Evolutionary conservation across 176 grass and related monocot genomes (phyloP).

Genomic region (Lolium rigidum): DNA sequence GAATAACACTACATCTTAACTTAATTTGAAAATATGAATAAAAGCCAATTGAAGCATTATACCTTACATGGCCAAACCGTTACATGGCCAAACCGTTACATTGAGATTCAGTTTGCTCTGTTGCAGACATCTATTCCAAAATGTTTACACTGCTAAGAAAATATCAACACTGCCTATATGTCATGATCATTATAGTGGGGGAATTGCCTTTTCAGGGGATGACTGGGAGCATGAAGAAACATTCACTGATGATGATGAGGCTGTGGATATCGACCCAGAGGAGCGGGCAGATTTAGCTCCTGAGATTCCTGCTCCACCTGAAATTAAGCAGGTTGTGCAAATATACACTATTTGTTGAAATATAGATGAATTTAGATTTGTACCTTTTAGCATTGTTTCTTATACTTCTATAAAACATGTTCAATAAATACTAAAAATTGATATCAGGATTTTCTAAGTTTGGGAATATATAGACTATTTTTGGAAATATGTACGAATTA

Average conservation of each 20-base stretch:
- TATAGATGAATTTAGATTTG: neutral
- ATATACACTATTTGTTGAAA: neutral
- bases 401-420: neutral
- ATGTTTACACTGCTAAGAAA: conserved; percentile 16
- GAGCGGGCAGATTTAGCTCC: conserved; percentile 96
- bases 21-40: neutral
- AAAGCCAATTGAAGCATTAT: conserved; percentile 2
- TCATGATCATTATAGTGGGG: conserved; percentile 18
- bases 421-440: conserved; percentile 4
- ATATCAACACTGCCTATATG: conserved; percentile 22
- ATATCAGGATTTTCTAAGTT: neutral
- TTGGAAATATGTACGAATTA: neutral
- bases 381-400: conserved; percentile 14
- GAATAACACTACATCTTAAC: neutral
- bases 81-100: neutral
- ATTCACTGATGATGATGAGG: conserved; percentile 98
- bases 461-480: conserved; percentile 5
- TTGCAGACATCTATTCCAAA: conserved; percentile 28
- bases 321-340: conserved; percentile 92
- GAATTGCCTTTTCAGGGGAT: conserved; percentile 68
- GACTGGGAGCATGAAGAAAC: conserved; percentile 99
- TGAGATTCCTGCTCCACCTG: conserved; percentile 95
- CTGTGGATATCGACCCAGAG: conserved; percentile 88
- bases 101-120: conserved; percentile 28
- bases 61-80: no score